Conservation (phyloP, 176 grass and related monocot species). For the Aegilops bicornis region DNA sequence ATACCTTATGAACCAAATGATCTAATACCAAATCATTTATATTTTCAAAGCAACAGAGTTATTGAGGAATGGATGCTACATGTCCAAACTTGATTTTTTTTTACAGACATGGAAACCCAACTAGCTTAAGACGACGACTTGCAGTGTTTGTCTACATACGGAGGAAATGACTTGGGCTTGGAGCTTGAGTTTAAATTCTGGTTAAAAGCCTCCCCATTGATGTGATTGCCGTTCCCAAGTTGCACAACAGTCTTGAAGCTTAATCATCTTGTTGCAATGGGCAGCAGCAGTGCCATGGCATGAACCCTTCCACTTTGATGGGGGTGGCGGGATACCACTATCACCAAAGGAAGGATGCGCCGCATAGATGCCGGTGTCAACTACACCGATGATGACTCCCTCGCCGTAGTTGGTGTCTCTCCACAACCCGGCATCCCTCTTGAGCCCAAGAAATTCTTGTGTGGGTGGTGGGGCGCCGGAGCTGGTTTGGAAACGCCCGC, state of each 20-base stretch:
- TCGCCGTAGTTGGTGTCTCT: slow-evolving; percentile 17
- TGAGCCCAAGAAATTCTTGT: slow-evolving; percentile 38
- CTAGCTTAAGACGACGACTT: background rate
- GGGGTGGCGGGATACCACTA: slow-evolving; percentile 47
- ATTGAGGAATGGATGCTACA: background rate
- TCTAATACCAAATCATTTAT: background rate
- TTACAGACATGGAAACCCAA: too few species aligned
- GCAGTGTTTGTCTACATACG: too few species aligned
- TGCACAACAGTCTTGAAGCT: background rate
- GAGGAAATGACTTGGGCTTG: too few species aligned
- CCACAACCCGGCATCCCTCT: slow-evolving; percentile 14
- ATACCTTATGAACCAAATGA: background rate
- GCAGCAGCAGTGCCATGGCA: background rate
- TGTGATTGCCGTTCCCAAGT: background rate
- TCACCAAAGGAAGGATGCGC: slow-evolving; percentile 48
- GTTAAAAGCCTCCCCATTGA: background rate
- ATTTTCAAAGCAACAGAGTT: background rate
- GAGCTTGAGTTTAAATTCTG: background rate
- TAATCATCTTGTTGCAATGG: slow-evolving; percentile 35
- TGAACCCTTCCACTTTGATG: slow-evolving; percentile 46
- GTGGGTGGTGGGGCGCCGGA: slow-evolving; percentile 32
- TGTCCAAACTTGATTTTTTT: too few species aligned
- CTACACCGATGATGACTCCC: slow-evolving; percentile 42
- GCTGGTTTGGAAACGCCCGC: slow-evolving; percentile 27
- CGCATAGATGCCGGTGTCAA: slow-evolving; percentile 49